Conservation (phyloP, 768 basidiomycete genomes). For the Amylocystis lapponica region DNA sequence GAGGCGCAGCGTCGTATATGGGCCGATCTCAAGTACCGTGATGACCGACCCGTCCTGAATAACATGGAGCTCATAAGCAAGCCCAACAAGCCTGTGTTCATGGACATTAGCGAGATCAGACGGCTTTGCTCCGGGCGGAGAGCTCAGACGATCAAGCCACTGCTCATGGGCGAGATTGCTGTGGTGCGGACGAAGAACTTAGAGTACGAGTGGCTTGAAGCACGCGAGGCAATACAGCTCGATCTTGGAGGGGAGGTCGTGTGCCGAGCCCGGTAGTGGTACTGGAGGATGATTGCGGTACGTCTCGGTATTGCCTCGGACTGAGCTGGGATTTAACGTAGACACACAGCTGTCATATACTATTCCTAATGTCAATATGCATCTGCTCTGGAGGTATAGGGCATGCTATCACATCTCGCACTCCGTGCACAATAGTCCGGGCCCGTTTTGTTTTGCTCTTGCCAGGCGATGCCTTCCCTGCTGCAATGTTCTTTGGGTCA, state of each 20-base stretch:
- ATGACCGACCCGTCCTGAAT: constrained; percentile 78
- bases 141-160: constrained; percentile 73
- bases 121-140: constrained; percentile 78
- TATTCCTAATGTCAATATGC: no score
- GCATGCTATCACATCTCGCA: no score
- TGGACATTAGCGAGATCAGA: constrained; percentile 68
- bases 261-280: constrained; percentile 59
- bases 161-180: constrained; percentile 91
- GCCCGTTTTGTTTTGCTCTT: no score
- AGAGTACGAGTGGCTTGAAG: constrained; percentile 86
- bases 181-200: constrained; percentile 68
- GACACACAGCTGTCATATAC: no score
- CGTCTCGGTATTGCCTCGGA: no score
- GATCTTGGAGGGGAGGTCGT: constrained; percentile 81
- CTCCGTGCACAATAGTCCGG: no score
- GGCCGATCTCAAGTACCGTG: constrained; percentile 91
- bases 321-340: no score
- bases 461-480: no score
- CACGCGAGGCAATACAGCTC: constrained; percentile 81
- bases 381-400: no score
- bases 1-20: constrained; percentile 79
- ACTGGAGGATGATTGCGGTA: no score
- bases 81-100: constrained; percentile 76
- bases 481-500: no score
- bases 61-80: constrained; percentile 78